Base-by-base conservation (phyloP, 1,284 basidiomycete genomes). In the Ceratobasidium sp. region DNA sequence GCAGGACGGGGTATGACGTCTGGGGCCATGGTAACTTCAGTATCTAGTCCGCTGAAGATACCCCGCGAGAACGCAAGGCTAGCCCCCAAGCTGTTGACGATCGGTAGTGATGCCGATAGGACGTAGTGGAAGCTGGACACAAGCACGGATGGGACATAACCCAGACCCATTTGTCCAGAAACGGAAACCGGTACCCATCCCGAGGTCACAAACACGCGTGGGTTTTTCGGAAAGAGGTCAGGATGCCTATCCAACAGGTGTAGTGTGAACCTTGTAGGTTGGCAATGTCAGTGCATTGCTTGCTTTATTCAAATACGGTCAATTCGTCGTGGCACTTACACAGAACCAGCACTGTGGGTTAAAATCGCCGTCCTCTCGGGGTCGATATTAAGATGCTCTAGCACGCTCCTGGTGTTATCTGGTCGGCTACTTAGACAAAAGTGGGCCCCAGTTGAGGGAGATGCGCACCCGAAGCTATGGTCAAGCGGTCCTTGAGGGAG, bases 331-430 rank as follows among this genome's bases (percentile, higher is more conserved):
- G 52, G 42, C 25, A 54, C 41, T 44, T 46, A 66, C 62, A 36
- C 52, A 5, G 52, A 52, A 21, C 62, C 62, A 16, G 62, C 50
- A 36, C 62, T 66, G 33, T 66, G 62, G 41, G 62, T 66, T 29
- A 52, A 25, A 47, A 66, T 66, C 14, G 52, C 39, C 29, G 21
- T 66, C 29, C 44, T 29, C 33, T 56, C 41, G 29, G 62, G 52
- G 29, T 46, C 39, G 41, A 56, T 42, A 21, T 42, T 19, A 30
- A 66, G 62, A 56, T 66, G 41, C 62, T 66, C 62, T 27, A 66
- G 52, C 11, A 66, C 62, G 39, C 62, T 66, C 42, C 52, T 54
- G n/a, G 39, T 30, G 52, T 66, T 54, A 66, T 66, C 62, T 66
- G 23, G 39, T 25, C 27, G 6, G 13, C 36, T 39, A 13, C 27